Evolutionary conservation across 179 eudicot species (phyloP), one percentile per base, ranked within the genome.

Genomic region (Spinacia oleracea): DNA sequence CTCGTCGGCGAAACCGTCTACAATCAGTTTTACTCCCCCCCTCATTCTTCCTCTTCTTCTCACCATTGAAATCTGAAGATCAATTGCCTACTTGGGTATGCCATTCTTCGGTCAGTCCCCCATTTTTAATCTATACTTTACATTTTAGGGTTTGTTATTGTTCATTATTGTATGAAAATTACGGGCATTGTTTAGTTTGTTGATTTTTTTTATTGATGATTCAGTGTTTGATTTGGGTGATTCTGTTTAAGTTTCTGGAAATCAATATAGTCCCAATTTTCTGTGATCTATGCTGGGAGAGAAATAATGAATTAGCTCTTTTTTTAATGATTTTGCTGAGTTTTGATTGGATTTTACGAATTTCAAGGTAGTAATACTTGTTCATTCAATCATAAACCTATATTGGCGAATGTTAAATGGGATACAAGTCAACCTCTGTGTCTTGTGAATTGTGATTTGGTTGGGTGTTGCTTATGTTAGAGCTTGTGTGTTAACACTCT

Each of bases 1-100:
- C 83, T 85, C 59, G 91, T 86, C 45, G 98, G 91, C 31, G 98
- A 95, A 78, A 71, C 83, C 51, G 88, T 87, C 43, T 95, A 93
- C 85, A 83, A 87, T 83, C 93, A 87, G 76, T 68, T 90, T 75
- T 83, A 82, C 59, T 83, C 90, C 23, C 76, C 92, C 6, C 68
- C 83, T 62, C 69, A 87, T 46, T 78, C 88, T 20, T 72, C 89
- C 29, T 43, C 86, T 29, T 75, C 82, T n/a, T 81, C 84, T 51
- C 69, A 77, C 55, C 83, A 77, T 77, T 77, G 63, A 79, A 38
- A 55, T 45, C 15, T 51, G 20, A 6, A 32, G 25, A 60, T 14
- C 42, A 70, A 20, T 35, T 50, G 11, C 77, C 71, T 65, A 20
- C 50, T 29, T 51, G 62, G 73, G 70, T 64, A 34, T 78, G 78